A percentile compares a stretch with the other conserved stretches of the same genome.
Conservation (phyloP, 805 yeast species). For the Suhomyces xylopsoci region DNA sequence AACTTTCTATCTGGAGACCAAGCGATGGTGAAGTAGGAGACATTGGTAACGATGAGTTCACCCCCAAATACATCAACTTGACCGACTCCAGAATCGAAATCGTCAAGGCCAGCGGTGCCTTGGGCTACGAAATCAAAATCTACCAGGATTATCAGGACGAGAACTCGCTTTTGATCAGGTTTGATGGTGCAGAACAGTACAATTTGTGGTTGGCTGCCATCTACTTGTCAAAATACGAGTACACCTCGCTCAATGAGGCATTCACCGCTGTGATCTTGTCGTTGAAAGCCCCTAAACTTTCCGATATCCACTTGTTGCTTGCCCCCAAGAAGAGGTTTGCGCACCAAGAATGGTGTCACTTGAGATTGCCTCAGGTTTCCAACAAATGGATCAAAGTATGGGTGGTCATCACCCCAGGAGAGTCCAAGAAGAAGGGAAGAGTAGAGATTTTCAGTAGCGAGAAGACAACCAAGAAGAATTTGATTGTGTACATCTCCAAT, state of each 20-base stretch:
- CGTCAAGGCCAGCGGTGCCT: constrained; percentile 7
- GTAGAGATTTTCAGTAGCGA: constrained; percentile 52
- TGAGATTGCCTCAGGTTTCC: constrained; percentile 56
- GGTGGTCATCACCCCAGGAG: constrained; percentile 48
- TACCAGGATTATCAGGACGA: constrained; percentile 27
- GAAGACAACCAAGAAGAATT: constrained; percentile 47
- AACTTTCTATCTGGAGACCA: constrained; percentile 48
- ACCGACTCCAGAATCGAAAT: constrained; percentile 37
- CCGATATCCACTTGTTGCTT: constrained; percentile 58
- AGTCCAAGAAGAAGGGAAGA: constrained; percentile 45
- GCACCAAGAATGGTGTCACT: constrained; percentile 59
- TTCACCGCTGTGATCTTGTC: constrained; percentile 64
- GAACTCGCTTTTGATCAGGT: constrained; percentile 23
- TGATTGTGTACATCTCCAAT: constrained; percentile 48
- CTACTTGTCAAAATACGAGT: constrained; percentile 55
- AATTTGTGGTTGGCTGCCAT: constrained; percentile 47
- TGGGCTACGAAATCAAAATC: constrained; percentile 20
- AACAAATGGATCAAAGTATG: constrained; percentile 58
- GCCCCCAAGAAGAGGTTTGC: constrained; percentile 46
- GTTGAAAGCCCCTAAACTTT: constrained; percentile 51
- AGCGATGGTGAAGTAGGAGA: constrained; percentile 23
- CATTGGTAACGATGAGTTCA: constrained; percentile 36
- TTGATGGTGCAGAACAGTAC: constrained; percentile 20
- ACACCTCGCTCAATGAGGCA: constrained; percentile 53
- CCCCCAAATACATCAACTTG: constrained; percentile 52